These are phyloP conservation scores for Cystobasidiaceae sp. DNA, from an alignment of 1,284 basidiomycete genomes.

Conservation along the genomic window DNA sequence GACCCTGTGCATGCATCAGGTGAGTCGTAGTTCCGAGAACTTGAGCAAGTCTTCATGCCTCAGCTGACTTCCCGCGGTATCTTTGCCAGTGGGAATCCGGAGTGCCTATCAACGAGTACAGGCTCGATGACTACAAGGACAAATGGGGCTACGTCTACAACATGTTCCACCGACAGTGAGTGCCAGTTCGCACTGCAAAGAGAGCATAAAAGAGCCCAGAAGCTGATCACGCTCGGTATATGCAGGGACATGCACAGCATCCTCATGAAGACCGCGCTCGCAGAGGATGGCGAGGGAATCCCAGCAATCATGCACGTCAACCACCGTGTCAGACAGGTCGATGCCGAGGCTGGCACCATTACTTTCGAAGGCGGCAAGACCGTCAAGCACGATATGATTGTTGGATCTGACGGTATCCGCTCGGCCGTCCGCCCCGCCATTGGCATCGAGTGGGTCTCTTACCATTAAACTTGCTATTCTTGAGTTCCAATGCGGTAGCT, in stretches of 20 bases:
- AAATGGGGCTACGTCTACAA: slow-evolving; percentile 45
- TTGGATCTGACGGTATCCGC: slow-evolving; percentile 48
- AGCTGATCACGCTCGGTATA: background rate
- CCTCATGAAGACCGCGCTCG: slow-evolving; percentile 44
- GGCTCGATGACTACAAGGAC: slow-evolving; percentile 42
- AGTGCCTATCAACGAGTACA: slow-evolving; percentile 43
- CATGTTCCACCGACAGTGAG: slow-evolving; percentile 46
- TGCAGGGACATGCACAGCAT: slow-evolving; percentile 45
- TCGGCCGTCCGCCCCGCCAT: slow-evolving; percentile 43
- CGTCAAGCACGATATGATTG: slow-evolving; percentile 45
- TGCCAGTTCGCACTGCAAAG: background rate
- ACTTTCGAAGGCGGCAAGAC: slow-evolving; percentile 46
- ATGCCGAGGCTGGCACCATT: slow-evolving; percentile 43
- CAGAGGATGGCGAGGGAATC: slow-evolving; percentile 42
- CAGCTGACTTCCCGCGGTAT: background rate
- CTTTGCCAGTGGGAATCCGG: slow-evolving; percentile 41
- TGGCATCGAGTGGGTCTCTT: slow-evolving; percentile 36
- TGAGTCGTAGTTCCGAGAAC: slow-evolving; percentile 2
- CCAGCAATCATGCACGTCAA: slow-evolving; percentile 43
- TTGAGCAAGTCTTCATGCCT: background rate
- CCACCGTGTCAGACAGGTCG: slow-evolving; percentile 44
- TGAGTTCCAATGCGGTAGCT: background rate
- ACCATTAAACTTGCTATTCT: too few species aligned
- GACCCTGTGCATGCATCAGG: slow-evolving; percentile 43
- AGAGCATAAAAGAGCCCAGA: background rate